Conservation (phyloP, 352 stramenopile species). For the Globisporangium sylvaticum region DNA sequence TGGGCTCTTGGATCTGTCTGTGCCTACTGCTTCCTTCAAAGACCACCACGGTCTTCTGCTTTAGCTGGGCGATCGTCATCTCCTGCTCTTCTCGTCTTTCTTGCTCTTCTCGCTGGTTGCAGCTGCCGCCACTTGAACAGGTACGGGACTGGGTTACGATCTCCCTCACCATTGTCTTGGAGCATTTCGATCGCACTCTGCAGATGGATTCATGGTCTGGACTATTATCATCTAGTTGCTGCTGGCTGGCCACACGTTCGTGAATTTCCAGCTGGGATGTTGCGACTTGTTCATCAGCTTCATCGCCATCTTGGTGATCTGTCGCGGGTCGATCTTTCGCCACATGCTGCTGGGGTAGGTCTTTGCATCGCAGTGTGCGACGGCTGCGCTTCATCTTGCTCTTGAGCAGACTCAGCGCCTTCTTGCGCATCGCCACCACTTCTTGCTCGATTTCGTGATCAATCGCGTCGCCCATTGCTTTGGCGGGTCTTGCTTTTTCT, state of each 20-base stretch:
- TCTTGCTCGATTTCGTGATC: constrained; percentile 5
- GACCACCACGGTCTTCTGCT: constrained; percentile 1
- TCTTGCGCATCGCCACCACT: not conserved
- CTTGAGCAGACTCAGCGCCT: constrained; percentile 27
- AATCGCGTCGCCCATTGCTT: not conserved
- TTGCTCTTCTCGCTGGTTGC: constrained; percentile 2
- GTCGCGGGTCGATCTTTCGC: not conserved
- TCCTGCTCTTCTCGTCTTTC: not conserved
- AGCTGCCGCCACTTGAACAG: not conserved
- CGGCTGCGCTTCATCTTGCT: constrained; percentile 3
- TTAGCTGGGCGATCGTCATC: constrained; percentile 6
- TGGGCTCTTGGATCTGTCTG: not conserved
- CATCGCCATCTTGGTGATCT: not conserved
- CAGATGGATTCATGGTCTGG: not conserved
- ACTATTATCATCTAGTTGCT: not conserved
- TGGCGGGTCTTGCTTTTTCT: not conserved
- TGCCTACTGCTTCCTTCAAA: not conserved
- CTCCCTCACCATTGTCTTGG: not conserved
- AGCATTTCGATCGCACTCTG: not conserved
- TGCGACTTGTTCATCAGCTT: not conserved
- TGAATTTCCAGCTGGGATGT: not conserved
- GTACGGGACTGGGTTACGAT: not conserved
- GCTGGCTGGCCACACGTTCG: not conserved
- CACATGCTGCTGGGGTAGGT: not conserved
- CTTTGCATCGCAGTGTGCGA: not conserved